Evolutionary conservation across 2,329 filamentous ascomycete species (phyloP).

Genomic region (Mariannaea sp.): DNA sequence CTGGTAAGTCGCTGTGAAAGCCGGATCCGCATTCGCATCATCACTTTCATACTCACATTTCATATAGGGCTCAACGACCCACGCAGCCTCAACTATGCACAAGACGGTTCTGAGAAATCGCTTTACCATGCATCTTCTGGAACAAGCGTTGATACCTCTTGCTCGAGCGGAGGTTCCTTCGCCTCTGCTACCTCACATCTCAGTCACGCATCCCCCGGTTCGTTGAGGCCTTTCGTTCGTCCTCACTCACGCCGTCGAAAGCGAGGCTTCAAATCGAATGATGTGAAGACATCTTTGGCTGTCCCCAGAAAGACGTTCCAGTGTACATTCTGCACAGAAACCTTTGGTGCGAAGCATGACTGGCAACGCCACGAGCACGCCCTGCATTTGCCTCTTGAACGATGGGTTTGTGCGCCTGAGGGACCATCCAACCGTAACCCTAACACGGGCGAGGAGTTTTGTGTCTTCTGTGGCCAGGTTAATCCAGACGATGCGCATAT

Average conservation of each 20-base stretch:
- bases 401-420: slow-evolving; percentile 48
- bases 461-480: slow-evolving; percentile 44
- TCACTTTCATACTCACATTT: neutral
- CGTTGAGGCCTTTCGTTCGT: neutral
- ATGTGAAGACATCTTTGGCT: neutral
- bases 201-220: slow-evolving; percentile 7
- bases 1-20: slow-evolving; percentile 6
- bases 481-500: slow-evolving; percentile 42
- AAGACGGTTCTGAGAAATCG: slow-evolving; percentile 11
- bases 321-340: slow-evolving; percentile 52
- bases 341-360: slow-evolving; percentile 50
- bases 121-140: slow-evolving; percentile 1
- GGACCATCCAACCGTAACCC: slow-evolving; percentile 44
- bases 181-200: slow-evolving; percentile 9
- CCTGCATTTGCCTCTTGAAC: slow-evolving; percentile 51
- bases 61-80: neutral
- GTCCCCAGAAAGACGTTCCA: slow-evolving; percentile 37
- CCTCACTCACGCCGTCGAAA: slow-evolving; percentile 17
- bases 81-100: neutral
- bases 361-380: slow-evolving; percentile 56
- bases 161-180: slow-evolving; percentile 10
- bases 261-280: slow-evolving; percentile 3
- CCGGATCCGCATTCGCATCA: no score
- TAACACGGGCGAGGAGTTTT: slow-evolving; percentile 34
- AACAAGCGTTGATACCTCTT: slow-evolving; percentile 14